Percentiles rank a stretch among this genome's conserved stretches.
These are phyloP conservation scores for Pestalotiopsis sp. DNA, from an alignment of 2,329 filamentous ascomycete species.

Conservation along the genomic window DNA sequence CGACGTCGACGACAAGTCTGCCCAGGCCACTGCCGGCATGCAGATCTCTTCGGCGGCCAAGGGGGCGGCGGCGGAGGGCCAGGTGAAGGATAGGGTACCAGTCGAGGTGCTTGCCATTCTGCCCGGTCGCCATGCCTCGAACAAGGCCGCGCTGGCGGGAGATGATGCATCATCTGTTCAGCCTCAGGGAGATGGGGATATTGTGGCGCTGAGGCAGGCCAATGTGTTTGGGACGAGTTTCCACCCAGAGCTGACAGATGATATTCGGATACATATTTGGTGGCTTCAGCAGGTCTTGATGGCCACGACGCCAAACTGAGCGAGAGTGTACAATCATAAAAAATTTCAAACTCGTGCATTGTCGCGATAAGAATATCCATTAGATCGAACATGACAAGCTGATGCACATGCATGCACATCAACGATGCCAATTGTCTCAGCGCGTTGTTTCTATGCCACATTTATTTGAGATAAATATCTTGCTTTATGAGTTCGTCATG, in stretches of 20 bases:
- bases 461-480: too few relatives aligned
- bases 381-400: too few relatives aligned
- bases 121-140: conserved; percentile 40
- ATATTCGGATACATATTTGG: conserved; percentile 89
- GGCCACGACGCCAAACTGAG: background rate
- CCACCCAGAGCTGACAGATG: conserved; percentile 89
- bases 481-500: too few relatives aligned
- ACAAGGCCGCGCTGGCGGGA: conserved; percentile 37
- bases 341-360: too few relatives aligned
- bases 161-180: conserved; percentile 24
- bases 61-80: background rate
- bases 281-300: conserved; percentile 74
- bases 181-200: conserved; percentile 63
- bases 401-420: too few relatives aligned
- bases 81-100: conserved; percentile 14
- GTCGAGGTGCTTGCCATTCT: conserved; percentile 58
- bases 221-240: conserved; percentile 96
- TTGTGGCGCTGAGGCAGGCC: conserved; percentile 86
- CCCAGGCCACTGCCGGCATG: conserved; percentile 28
- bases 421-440: too few relatives aligned
- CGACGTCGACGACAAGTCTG: conserved; percentile 23
- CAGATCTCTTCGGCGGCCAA: conserved; percentile 17
- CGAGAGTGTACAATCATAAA: background rate
- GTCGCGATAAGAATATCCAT: background rate
- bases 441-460: too few relatives aligned